Base-by-base conservation (phyloP, 768 basidiomycete genomes). In the Galerina sulciceps region DNA sequence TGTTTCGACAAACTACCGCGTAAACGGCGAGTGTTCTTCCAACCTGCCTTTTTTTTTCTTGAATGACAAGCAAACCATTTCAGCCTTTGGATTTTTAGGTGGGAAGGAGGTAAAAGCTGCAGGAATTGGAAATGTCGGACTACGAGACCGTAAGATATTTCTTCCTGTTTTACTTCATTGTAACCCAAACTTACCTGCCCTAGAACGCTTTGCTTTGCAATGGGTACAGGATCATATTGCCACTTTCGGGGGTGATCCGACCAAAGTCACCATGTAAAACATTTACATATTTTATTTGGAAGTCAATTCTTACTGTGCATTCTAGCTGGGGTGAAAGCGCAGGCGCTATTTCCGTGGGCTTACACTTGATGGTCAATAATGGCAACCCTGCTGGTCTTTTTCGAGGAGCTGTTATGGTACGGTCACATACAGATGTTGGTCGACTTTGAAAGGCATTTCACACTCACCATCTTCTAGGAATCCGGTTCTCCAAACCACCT, bases 151-250 rank as follows among this genome's bases (percentile, higher is more conserved):
- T 81, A 55, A 65, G 79, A 74, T 10, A 9, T 37, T n/a, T 9
- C 26, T 4, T 15, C 52, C 23, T 8, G n/a, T 45, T 31, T 6
- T 0, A 40, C 2, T 18, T 34, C 44, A 45, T 3, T 3, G 42
- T 45, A 15, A 14, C n/a, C 13, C 34, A 41, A 14, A 6, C 17
- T 45, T 8, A 17, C 26, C 26, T 8, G 26, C 14, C 18, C 26
- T n/a, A 85, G 77, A 80, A 64, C 73, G 77, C 23, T 71, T 79
- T 17, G 83, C 80, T 1, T 64, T 87, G 14, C 66, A 78, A 58
- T 86, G 85, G 85, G 76, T 85, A 0, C 79, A 84, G 52, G 73
- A 80, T 51, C 75, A 86, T 63, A 83, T 85, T 55, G 59, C 63
- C 18, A 66, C 73, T 0, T 87, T 85, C 57, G 85, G 85, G 1